These are phyloP conservation scores for Beauveria rudraprayagi DNA, from an alignment of 2,329 filamentous ascomycete species.

Conservation along the genomic window DNA sequence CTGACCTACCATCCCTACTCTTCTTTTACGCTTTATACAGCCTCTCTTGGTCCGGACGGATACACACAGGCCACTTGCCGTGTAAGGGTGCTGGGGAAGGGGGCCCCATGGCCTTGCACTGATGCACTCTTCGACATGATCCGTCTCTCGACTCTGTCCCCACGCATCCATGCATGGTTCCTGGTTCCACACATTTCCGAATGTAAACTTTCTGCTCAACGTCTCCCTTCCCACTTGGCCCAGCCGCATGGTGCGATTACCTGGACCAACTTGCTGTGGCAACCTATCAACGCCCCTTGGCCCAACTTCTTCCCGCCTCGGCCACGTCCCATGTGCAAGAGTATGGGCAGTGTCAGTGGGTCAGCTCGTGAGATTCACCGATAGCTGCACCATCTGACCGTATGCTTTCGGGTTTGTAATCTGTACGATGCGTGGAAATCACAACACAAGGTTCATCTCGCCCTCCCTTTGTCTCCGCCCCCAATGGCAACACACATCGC, in stretches of 20 bases:
- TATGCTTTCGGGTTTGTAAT: background rate
- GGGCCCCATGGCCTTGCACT: background rate
- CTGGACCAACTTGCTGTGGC: background rate
- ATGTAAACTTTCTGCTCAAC: constrained; percentile 6
- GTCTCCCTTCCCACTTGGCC: constrained; percentile 5
- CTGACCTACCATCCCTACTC: background rate
- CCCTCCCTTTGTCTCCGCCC: background rate
- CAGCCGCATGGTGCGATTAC: constrained; percentile 8
- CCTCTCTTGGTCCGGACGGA: background rate
- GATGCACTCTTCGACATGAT: background rate
- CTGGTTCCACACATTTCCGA: constrained; percentile 10
- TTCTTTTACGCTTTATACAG: background rate
- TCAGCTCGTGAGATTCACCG: constrained; percentile 7
- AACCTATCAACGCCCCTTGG: constrained; percentile 8
- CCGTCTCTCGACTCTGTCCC: background rate
- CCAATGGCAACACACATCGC: background rate
- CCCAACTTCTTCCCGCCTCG: constrained; percentile 5
- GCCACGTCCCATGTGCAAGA: constrained; percentile 5
- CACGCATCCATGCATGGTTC: constrained; percentile 2
- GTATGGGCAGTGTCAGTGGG: background rate
- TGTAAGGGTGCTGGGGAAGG: constrained; percentile 8
- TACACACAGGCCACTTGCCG: background rate
- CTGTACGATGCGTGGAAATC: background rate
- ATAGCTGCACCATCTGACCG: constrained; percentile 3
- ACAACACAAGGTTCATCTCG: constrained; percentile 5